phyloP scores from a whole-genome alignment of 371 early-diverging fungal species.

The Rhizopus microsporus region DNA sequence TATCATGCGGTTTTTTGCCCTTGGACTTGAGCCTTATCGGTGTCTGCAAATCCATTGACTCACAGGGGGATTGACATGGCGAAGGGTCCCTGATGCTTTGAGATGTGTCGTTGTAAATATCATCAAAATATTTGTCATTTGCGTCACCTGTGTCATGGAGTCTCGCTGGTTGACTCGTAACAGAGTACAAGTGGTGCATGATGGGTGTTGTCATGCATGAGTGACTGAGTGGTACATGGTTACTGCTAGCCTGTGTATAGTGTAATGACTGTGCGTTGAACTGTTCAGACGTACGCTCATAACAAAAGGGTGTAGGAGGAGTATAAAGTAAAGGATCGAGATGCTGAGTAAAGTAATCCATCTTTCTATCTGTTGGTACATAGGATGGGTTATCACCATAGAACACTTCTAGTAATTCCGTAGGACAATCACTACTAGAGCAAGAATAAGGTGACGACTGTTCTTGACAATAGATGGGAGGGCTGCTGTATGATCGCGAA shows the following conservation, averaged over 20 bases:
- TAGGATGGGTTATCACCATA: background rate
- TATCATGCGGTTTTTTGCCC: too few relatives aligned
- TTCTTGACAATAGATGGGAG: background rate
- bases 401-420: background rate
- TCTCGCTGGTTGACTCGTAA: background rate
- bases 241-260: background rate
- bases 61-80: too few relatives aligned
- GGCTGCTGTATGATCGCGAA: background rate
- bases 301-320: background rate
- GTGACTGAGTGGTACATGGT: background rate
- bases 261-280: background rate
- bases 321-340: conserved; percentile 1
- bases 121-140: background rate
- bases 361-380: background rate
- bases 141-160: background rate
- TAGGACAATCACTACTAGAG: background rate
- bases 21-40: too few relatives aligned
- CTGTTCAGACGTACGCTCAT: background rate
- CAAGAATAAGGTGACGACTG: background rate
- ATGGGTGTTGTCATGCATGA: background rate
- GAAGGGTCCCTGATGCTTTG: too few relatives aligned
- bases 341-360: background rate
- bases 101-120: too few relatives aligned
- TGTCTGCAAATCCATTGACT: too few relatives aligned
- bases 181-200: background rate